Base-by-base conservation (phyloP, 257 asterid species). In the Solanum chiquidenum region DNA sequence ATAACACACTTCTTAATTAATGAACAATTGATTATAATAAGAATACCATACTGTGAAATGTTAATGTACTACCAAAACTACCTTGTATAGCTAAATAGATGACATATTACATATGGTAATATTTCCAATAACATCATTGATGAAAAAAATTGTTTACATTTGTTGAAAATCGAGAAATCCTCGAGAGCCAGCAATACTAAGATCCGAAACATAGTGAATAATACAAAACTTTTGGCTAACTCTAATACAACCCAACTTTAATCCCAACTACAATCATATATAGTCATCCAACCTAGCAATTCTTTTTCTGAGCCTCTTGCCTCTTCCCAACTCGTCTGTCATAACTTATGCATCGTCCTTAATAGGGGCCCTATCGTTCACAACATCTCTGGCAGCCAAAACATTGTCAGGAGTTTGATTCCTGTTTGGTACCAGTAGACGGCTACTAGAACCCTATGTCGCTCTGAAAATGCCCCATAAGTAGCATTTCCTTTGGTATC, bases 391-490 rank as follows among this genome's bases (percentile, higher is more conserved):
- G 37, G 6, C 5, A 77, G 12, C n/a, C 84, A 77, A 40, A 25
- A 2, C 23, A 77, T 77, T 77, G n/a, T 20, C 84, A 12, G 14
- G n/a, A 13, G 37, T 13, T 77, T 14, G 38, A 25, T n/a, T 40
- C 83, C 14, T 11, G 9, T 42, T 42, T 9, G 37, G 29, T 42
- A 25, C 37, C n/a, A 42, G 3, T 77, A 4, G 25, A 77, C 1
- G 5, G 37, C 37, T 74, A 34, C 87, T n/a, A 52, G 71, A 3
- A 25, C 34, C 29, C 69, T 83, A 92, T 87, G 90, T 92, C 38
- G 83, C 90, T 86, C 93, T 90, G 85, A 95, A 95, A 75, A 95
- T 96, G 1, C 98, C 99, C 99, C 98, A 96, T 23, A 96, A 91
- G 86, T 93, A 96, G 85, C 87, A 89, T 83, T 93, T 91, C 7